Conservation (phyloP, 805 yeast species). For the Debaryomyces hansenii region DNA sequence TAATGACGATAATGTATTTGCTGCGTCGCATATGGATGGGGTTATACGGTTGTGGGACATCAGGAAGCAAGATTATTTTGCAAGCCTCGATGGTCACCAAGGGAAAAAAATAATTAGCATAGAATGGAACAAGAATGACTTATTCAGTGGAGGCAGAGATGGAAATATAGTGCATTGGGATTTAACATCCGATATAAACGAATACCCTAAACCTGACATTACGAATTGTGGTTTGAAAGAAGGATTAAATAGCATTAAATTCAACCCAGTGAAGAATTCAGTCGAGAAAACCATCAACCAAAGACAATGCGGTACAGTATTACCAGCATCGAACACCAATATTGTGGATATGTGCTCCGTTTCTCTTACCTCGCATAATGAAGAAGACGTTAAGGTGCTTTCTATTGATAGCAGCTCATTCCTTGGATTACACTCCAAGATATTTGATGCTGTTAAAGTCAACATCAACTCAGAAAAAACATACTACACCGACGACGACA, state of each 20-base stretch:
- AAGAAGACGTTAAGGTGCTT: constrained; percentile 39
- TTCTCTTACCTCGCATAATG: constrained; percentile 11
- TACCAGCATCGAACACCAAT: constrained; percentile 57
- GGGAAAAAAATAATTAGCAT: constrained; percentile 51
- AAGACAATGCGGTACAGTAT: constrained; percentile 60
- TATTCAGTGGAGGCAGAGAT: constrained; percentile 62
- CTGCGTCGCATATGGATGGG: constrained; percentile 61
- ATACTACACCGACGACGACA: constrained; percentile 31
- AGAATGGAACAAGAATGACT: constrained; percentile 58
- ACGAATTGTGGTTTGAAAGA: constrained; percentile 45
- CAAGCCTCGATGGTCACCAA: constrained; percentile 54
- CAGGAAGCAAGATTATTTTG: constrained; percentile 56
- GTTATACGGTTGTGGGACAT: constrained; percentile 74
- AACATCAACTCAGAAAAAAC: constrained; percentile 18
- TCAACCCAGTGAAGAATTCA: constrained; percentile 30
- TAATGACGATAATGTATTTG: constrained; percentile 56
- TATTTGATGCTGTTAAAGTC: constrained; percentile 30
- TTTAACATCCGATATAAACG: constrained; percentile 29
- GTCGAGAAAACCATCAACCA: constrained; percentile 32
- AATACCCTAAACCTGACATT: constrained; percentile 11
- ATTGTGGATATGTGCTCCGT: constrained; percentile 48
- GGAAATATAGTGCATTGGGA: constrained; percentile 74
- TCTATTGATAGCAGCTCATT: constrained; percentile 56
- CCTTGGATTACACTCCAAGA: constrained; percentile 54
- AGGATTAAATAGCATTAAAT: constrained; percentile 44